Evolutionary conservation across 2,329 filamentous ascomycete genomes (phyloP), one percentile per base, ranked within the genome.

Genomic region (Madurella fahalii): DNA sequence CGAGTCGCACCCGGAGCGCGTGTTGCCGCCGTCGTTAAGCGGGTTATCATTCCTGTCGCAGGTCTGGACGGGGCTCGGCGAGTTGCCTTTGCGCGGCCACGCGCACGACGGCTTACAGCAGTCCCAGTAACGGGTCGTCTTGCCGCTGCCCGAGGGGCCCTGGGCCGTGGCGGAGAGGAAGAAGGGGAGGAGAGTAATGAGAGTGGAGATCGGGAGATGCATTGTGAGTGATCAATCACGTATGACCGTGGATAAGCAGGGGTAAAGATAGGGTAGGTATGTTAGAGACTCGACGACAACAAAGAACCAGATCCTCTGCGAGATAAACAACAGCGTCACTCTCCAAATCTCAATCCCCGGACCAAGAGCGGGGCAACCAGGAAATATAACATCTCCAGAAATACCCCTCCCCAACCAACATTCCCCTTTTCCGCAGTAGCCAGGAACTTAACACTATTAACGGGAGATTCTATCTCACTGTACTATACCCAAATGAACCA

Each of bases 41-140:
- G 75, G 75, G 44, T 72, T 72, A 71, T 82, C 76, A 61, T 74
- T 69, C 54, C 69, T 72, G 64, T 75, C 69, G 69, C 79, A 82
- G 20, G 74, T 75, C 17, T 60, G 65, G 12, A 81, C 76, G 11
- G 77, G 76, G 13, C 57, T 58, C 12, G 52, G 55, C 58, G 59
- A 67, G 65, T 50, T 68, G 57, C 72, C 74, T 64, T 83, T 83
- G 45, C 69, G 73, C 31, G 72, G 68, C 80, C 80, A 77, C 9
- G 71, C 74, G 64, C 81, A 84, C 25, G 78, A 80, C 20, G 78
- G 74, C 69, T 84, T 84, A 71, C 80, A 83, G 69, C 81, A 83
- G 65, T 83, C 80, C 71, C 74, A 72, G 61, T 72, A 73, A 17
- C 70, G 64, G 9, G 70, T 73, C 37, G 71, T 72, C 47, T 62